Base-by-base conservation (phyloP, 176 grass and related monocot genomes). In the Carex scoparia region DNA sequence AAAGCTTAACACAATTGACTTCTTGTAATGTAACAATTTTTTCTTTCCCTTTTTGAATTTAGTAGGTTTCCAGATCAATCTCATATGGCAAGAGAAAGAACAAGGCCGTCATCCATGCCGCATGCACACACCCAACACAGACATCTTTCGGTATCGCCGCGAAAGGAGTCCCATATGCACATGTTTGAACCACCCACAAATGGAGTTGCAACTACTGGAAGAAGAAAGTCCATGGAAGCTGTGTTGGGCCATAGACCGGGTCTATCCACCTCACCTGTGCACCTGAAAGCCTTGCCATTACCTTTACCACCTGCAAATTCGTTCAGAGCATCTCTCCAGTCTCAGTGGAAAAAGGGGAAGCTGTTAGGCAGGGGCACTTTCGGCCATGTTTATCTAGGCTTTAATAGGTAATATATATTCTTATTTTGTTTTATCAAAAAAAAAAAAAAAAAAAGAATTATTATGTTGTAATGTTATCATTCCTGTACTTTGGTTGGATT, bases 341-440 rank as follows among this genome's bases (percentile, higher is more conserved):
- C 93, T 87, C 81, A 85, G 18, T 94, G 90, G 93, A 94, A 88
- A 86, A 90, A 85, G 65, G 93, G 93, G 65, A 94, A 92, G 70
- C 75, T 90, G 60, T 86, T 94, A 82, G 92, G 92, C 59, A 87
- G 92, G 11, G 92, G 92, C 48, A 94, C 92, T 67, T 94, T 94
- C 84, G 92, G 92, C 14, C 90, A 94, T 84, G 92, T 94, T 48
- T 94, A 90, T 86, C 90, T 92, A 19, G 92, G 92, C 56, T 94
- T 94, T 69, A 94, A 94, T 81, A 92, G 92, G 92, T 94, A 88
- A 60, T 27, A 56, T 35, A 2, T 84, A 44, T 79, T 55, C 30
- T 58, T 5, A 7, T 32, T 31, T 30, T 1, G 46, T 49, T 49
- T 49, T 49, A 49, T 49, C 7, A 49, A 49, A 49, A 49, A 49